A percentile compares a stretch with the other conserved stretches of the same genome.
phyloP scores from a whole-genome alignment of 352 stramenopile genomes.

The Globisporangium megalacanthum region DNA sequence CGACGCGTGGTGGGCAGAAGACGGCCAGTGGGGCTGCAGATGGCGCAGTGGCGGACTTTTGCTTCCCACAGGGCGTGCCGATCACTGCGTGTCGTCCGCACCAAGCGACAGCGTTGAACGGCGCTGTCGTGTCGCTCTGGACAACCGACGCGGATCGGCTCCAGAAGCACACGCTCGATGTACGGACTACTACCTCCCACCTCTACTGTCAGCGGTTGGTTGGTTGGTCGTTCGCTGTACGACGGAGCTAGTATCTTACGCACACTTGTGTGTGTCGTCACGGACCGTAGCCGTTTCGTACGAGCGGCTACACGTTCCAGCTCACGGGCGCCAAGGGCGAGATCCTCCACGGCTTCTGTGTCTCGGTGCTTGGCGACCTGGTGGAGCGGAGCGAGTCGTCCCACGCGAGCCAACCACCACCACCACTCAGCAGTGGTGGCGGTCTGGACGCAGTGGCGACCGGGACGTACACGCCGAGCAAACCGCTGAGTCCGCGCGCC shows the following conservation, averaged over 20 bases:
- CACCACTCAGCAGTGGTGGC: not conserved
- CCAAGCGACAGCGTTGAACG: slow-evolving; percentile 39
- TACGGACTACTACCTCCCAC: slow-evolving; percentile 12
- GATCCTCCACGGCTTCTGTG: slow-evolving; percentile 75
- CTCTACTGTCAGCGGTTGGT: too few species aligned
- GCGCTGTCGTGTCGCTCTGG: slow-evolving; percentile 62
- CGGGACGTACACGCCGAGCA: slow-evolving; percentile 2
- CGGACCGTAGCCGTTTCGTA: slow-evolving; percentile 36
- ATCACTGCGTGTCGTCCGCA: slow-evolving; percentile 49
- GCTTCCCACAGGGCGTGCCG: slow-evolving; percentile 70
- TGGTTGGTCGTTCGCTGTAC: too few species aligned
- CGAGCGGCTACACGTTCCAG: slow-evolving; percentile 74
- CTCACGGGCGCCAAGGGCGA: slow-evolving; percentile 82
- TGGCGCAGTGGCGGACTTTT: slow-evolving; percentile 68
- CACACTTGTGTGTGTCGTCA: too few species aligned
- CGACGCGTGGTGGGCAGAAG: slow-evolving; percentile 3
- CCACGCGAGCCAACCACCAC: not conserved
- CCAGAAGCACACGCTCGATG: slow-evolving; percentile 58
- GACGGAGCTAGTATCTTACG: too few species aligned
- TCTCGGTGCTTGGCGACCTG: slow-evolving; percentile 58
- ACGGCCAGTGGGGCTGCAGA: slow-evolving; percentile 31
- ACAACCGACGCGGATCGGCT: slow-evolving; percentile 54
- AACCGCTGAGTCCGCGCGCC: slow-evolving; percentile 16
- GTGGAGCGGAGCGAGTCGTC: slow-evolving; percentile 4
- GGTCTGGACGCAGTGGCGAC: not conserved